phyloP scores from a whole-genome alignment of 495 filamentous ascomycete species.

The Pyrenopolyporus hunteri region DNA sequence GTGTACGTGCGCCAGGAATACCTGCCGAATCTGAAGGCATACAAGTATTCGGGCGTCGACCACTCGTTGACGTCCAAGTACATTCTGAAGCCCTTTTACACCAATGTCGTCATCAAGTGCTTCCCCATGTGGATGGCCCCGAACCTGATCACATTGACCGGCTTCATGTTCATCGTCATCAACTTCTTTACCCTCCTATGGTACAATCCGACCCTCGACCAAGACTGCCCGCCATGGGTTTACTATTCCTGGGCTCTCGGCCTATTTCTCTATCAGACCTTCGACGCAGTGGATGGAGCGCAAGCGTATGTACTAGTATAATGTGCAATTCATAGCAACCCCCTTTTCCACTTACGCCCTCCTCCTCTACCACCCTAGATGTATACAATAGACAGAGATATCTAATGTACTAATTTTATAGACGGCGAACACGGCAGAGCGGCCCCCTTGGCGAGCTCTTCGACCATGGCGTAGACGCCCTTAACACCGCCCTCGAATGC shows the following conservation, averaged over 20 bases:
- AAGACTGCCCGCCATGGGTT: slow-evolving; percentile 92
- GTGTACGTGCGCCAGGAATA: slow-evolving; percentile 91
- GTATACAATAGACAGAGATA: neutral
- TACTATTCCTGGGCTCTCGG: slow-evolving; percentile 90
- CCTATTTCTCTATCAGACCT: slow-evolving; percentile 95
- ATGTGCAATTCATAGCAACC: too few species aligned
- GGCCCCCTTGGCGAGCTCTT: slow-evolving; percentile 95
- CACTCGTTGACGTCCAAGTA: slow-evolving; percentile 87
- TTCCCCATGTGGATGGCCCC: slow-evolving; percentile 96
- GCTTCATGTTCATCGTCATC: slow-evolving; percentile 87
- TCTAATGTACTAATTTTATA: slow-evolving; percentile 44
- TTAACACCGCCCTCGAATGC: slow-evolving; percentile 93
- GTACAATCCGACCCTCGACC: slow-evolving; percentile 94
- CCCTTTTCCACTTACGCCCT: neutral
- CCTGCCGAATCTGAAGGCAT: slow-evolving; percentile 83
- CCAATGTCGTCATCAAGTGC: slow-evolving; percentile 86
- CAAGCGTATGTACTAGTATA: slow-evolving; percentile 73
- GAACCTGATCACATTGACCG: slow-evolving; percentile 83
- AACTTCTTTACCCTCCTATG: slow-evolving; percentile 94
- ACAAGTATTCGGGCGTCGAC: slow-evolving; percentile 92
- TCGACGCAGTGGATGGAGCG: slow-evolving; percentile 94
- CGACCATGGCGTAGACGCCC: slow-evolving; percentile 96
- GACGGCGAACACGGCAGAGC: slow-evolving; percentile 86
- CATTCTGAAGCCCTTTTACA: slow-evolving; percentile 97
- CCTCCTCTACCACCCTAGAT: neutral